phyloP scores from a whole-genome alignment of 805 yeast genomes.

The Candida nemodendra region DNA sequence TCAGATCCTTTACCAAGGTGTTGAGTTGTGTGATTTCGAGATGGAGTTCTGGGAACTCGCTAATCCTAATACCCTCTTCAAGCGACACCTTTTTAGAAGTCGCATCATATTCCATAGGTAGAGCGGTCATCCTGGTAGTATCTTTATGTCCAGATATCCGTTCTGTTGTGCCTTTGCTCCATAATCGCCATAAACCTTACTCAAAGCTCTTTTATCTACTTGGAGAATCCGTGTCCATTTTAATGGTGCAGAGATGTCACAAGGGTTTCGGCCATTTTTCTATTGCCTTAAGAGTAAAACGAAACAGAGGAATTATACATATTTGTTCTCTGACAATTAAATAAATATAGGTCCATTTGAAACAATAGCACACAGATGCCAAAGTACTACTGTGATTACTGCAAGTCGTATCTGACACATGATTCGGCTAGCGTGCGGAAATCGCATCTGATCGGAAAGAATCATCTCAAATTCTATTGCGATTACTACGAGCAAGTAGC shows the following conservation, averaged over 20 bases:
- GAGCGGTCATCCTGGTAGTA: slow-evolving; percentile 5
- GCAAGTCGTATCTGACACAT: slow-evolving; percentile 79
- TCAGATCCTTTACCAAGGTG: slow-evolving; percentile 39
- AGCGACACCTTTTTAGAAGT: slow-evolving; percentile 29
- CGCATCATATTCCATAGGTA: slow-evolving; percentile 33
- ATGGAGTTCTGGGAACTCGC: slow-evolving; percentile 23
- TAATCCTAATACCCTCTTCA: slow-evolving; percentile 18
- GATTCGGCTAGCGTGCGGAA: slow-evolving; percentile 85
- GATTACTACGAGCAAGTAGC: slow-evolving; percentile 62
- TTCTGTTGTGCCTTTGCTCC: no score
- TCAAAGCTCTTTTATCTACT: no score
- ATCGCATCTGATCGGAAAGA: slow-evolving; percentile 73
- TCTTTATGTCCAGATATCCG: no score
- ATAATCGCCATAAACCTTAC: no score
- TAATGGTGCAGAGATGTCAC: no score
- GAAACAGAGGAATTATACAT: no score
- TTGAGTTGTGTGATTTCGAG: slow-evolving; percentile 36
- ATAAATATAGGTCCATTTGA: no score
- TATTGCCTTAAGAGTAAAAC: no score
- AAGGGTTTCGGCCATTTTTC: no score
- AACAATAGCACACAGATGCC: no score
- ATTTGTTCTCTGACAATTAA: no score
- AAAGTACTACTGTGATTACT: slow-evolving; percentile 80
- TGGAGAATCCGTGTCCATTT: no score
- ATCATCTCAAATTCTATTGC: slow-evolving; percentile 69